These are phyloP conservation scores for Penicillium occitanis DNA, from an alignment of 2,329 filamentous ascomycete genomes.

Conservation along the genomic window DNA sequence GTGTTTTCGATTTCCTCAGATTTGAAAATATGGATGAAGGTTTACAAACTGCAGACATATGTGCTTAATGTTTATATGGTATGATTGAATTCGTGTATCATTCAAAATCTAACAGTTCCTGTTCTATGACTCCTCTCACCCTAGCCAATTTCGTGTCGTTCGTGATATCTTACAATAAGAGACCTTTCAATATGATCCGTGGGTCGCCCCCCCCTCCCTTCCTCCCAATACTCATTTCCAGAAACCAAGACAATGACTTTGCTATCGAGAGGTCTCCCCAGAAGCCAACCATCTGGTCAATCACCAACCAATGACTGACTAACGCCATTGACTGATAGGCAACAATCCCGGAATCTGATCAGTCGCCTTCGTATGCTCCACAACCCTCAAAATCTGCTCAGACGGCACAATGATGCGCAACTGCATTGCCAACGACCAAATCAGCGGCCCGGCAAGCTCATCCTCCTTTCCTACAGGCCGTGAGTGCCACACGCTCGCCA, in stretches of 20 bases:
- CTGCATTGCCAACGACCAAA: background rate
- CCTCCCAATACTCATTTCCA: background rate
- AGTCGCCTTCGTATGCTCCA: background rate
- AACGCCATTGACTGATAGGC: background rate
- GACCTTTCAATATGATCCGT: background rate
- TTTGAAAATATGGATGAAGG: background rate
- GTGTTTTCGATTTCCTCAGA: background rate
- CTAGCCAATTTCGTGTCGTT: background rate
- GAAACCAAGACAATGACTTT: background rate
- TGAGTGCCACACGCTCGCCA: conserved; percentile 1
- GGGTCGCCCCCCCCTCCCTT: background rate
- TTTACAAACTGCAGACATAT: background rate
- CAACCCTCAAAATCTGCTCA: background rate
- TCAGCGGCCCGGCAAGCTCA: background rate
- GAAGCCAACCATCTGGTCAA: background rate
- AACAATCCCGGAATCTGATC: background rate
- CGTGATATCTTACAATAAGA: background rate
- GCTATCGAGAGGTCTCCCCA: background rate
- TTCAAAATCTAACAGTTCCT: background rate
- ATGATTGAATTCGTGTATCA: background rate
- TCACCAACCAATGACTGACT: background rate
- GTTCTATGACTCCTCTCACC: background rate
- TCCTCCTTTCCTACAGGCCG: background rate
- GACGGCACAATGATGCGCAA: background rate
- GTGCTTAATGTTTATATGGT: background rate